phyloP scores from a whole-genome alignment of 2,329 filamentous ascomycete species.

The Botrytis paeoniae region DNA sequence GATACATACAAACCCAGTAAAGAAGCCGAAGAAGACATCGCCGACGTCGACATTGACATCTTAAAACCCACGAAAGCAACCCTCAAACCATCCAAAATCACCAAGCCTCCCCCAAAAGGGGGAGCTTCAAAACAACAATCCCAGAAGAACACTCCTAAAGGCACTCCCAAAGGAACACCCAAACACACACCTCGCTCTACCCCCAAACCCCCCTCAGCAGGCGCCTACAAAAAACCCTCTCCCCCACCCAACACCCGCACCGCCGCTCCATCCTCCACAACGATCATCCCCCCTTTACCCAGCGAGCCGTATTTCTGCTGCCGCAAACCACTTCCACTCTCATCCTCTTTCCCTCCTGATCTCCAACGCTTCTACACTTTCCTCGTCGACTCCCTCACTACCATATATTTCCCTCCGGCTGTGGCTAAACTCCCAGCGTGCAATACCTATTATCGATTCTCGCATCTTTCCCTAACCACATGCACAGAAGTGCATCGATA shows the following conservation, averaged over 20 bases:
- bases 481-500: constrained; percentile 11
- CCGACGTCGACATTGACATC: neutral
- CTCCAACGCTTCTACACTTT: constrained; percentile 11
- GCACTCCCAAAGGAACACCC: neutral
- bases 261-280: neutral
- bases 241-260: constrained; percentile 2
- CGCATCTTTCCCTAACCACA: neutral
- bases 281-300: neutral
- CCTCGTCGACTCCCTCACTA: neutral
- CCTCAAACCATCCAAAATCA: neutral
- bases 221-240: neutral
- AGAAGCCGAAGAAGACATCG: neutral
- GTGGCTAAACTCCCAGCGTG: neutral
- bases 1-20: neutral
- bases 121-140: neutral
- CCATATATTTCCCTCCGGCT: neutral
- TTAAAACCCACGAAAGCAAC: neutral
- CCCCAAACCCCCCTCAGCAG: neutral
- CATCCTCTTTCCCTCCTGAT: neutral
- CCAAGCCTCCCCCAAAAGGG: neutral
- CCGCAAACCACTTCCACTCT: neutral
- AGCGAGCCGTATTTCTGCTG: neutral
- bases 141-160: neutral
- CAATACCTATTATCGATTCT: constrained; percentile 4
- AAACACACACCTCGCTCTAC: constrained; percentile 1